Evolutionary conservation across 73 alveolate species (phyloP), one percentile per base, ranked within the genome.

Genomic region (Paramecium sonneborni): DNA sequence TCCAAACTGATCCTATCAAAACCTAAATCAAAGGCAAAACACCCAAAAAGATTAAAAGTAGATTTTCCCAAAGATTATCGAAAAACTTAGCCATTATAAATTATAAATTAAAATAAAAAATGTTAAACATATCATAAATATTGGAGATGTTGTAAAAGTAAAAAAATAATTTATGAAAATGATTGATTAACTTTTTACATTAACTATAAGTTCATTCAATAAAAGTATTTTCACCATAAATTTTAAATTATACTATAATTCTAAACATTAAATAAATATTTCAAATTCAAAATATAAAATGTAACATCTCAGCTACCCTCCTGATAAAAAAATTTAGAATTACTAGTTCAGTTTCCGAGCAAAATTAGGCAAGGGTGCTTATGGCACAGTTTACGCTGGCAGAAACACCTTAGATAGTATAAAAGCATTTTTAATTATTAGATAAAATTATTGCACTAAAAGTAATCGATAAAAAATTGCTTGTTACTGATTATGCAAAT

Each of bases 291-390:
- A 74, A 43, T 24, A 62, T 26, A 52, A 62, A 43, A 79, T 79
- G 90, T 43, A 26, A 43, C 41, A 30, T 12, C 90, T 79, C 69
- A 43, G 55, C 24, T 46, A 79, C 44, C 90, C 90, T 79, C 76
- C 90, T 14, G 90, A 79, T 34, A 88, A 88, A 79, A 76, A 82
- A 35, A 88, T 70, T 41, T 76, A 88, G 74, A 82, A 88, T 32
- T 88, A 88, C 30, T 24, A 56, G 15, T 88, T 88, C 74, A 57
- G 91, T 7, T 72, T 88, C 39, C 39, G 37, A n/a, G 94, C 85
- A 32, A 43, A 48, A 70, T 56, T 88, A 23, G 94, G 94, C 26
- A 88, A 88, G 44, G 94, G 94, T 57, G 91, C 94, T 88, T 88
- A 76, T 69, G 94, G 94, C 20, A 88, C 94, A 11, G 94, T 88